Percentiles rank a stretch among this genome's conserved stretches.
Evolutionary conservation across 768 basidiomycete species (phyloP).

Genomic region (Agaricus sinodeliciosus): DNA sequence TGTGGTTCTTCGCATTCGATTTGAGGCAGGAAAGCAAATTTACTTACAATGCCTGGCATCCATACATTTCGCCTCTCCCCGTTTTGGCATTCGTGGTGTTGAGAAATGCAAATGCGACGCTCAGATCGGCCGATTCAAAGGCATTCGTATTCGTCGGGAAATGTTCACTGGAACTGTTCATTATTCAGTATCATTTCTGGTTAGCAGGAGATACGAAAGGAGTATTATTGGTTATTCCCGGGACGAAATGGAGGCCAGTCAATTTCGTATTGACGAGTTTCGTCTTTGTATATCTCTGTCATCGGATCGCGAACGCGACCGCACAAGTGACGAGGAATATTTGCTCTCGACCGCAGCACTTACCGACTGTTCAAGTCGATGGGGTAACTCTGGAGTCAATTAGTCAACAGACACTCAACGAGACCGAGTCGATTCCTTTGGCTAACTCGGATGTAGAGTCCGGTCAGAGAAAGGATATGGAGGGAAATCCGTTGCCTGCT

Average conservation of each 20-base stretch:
- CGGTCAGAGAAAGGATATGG: slow-evolving; percentile 17
- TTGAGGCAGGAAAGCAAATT: slow-evolving; percentile 73
- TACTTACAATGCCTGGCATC: slow-evolving; percentile 82
- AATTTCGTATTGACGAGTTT: slow-evolving; percentile 73
- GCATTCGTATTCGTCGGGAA: slow-evolving; percentile 78
- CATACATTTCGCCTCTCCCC: slow-evolving; percentile 76
- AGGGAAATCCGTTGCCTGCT: slow-evolving; percentile 16
- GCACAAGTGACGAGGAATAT: slow-evolving; percentile 59
- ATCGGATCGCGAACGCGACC: slow-evolving; percentile 72
- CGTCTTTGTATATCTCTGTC: slow-evolving; percentile 76
- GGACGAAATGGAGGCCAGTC: slow-evolving; percentile 62
- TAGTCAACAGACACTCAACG: neutral
- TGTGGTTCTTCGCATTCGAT: slow-evolving; percentile 85
- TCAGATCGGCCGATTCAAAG: slow-evolving; percentile 64
- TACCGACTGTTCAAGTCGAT: slow-evolving; percentile 19
- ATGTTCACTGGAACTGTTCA: slow-evolving; percentile 88
- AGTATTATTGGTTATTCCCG: slow-evolving; percentile 72
- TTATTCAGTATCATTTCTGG: slow-evolving; percentile 88
- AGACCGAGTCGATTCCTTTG: slow-evolving; percentile 13
- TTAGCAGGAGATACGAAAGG: slow-evolving; percentile 80
- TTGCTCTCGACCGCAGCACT: slow-evolving; percentile 27
- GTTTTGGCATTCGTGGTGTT: slow-evolving; percentile 67
- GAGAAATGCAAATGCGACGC: slow-evolving; percentile 65
- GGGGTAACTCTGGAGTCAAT: slow-evolving; percentile 10
- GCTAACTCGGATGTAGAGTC: slow-evolving; percentile 11